Conservation (phyloP, 176 grass and related monocot genomes). For the Carex cristatella region DNA sequence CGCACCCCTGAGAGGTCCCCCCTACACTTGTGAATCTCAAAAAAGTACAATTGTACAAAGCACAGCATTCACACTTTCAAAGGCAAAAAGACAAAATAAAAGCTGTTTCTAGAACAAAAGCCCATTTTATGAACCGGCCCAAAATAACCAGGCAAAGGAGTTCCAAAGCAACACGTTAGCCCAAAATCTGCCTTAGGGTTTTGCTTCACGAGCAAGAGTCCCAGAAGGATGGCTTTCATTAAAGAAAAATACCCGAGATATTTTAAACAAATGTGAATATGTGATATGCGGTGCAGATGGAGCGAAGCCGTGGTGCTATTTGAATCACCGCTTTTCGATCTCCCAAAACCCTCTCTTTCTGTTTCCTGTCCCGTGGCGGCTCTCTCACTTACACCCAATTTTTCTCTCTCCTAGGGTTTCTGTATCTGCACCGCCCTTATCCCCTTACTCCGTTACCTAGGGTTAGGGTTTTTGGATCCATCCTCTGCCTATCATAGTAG, state of each 20-base stretch:
- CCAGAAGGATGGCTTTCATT: neutral
- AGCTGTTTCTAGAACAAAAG: neutral
- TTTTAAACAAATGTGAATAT: conserved; percentile 6
- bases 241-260: neutral
- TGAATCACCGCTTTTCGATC: conserved; percentile 57
- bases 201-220: conserved; percentile 2
- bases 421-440: conserved; percentile 21
- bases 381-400: conserved; percentile 24
- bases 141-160: neutral
- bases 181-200: conserved; percentile 11
- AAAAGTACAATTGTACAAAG: too few species aligned
- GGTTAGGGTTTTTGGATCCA: conserved; percentile 31
- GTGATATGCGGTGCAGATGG: conserved; percentile 48
- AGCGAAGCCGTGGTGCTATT: conserved; percentile 44
- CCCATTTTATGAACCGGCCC: neutral
- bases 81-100: neutral
- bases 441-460: neutral
- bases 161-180: neutral
- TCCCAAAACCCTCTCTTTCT: conserved; percentile 36
- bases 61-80: too few species aligned
- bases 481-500: conserved; percentile 7
- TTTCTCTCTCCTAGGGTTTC: conserved; percentile 60
- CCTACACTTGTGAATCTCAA: too few species aligned
- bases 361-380: conserved; percentile 47
- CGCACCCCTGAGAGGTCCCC: too few species aligned